Percentiles rank a stretch among this genome's conserved stretches.
Conservation (phyloP, 192 early-diverging fungal genomes). For the Geranomyces michiganensis region DNA sequence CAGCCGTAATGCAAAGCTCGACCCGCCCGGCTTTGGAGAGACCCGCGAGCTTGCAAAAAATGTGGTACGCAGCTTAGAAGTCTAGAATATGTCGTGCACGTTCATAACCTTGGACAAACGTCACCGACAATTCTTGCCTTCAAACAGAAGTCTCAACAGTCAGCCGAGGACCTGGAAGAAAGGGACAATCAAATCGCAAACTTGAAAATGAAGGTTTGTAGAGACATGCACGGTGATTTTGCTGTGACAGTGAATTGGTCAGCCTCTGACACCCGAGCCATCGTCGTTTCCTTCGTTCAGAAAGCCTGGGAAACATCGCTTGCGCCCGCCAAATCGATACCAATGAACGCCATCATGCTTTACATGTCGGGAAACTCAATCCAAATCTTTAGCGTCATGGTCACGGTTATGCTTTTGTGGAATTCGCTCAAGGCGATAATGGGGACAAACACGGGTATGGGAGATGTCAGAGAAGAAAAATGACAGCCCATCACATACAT, state of each 20-base stretch:
- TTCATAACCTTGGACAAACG: not conserved
- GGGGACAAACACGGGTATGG: slow-evolving; percentile 49
- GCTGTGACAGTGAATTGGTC: not conserved
- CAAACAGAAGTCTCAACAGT: slow-evolving; percentile 22
- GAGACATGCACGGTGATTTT: too few species aligned
- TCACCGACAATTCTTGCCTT: not conserved
- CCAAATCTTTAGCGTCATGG: slow-evolving; percentile 94
- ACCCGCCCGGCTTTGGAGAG: slow-evolving; percentile 32
- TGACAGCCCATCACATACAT: too few species aligned
- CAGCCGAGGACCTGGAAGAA: slow-evolving; percentile 23
- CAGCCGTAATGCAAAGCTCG: slow-evolving; percentile 26
- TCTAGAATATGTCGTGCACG: not conserved
- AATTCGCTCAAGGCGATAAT: slow-evolving; percentile 79
- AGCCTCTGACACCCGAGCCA: too few species aligned
- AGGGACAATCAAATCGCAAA: slow-evolving; percentile 41
- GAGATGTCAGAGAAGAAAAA: not conserved
- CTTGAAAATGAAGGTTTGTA: slow-evolving; percentile 49
- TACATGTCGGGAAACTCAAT: slow-evolving; percentile 98
- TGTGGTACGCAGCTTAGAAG: not conserved
- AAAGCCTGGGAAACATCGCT: slow-evolving; percentile 98
- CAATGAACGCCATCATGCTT: slow-evolving; percentile 98
- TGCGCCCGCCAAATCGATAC: slow-evolving; percentile 85
- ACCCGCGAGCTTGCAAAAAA: slow-evolving; percentile 1
- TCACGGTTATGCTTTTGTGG: slow-evolving; percentile 94
- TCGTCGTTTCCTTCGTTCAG: too few species aligned